Conservation (phyloP, 495 filamentous ascomycete genomes). For the Neurospora tetraspora region DNA sequence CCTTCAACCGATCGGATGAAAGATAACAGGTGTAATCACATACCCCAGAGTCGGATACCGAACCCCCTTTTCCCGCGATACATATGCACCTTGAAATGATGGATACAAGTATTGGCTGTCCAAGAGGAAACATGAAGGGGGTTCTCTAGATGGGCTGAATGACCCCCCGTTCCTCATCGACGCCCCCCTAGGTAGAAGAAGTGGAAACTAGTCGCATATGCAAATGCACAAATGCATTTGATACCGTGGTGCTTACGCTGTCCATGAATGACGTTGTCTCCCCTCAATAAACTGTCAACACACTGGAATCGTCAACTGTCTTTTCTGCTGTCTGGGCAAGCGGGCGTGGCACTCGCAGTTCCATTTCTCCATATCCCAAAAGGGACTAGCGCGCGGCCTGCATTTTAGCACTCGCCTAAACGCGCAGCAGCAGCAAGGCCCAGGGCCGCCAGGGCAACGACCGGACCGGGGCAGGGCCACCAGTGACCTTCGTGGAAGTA, state of each 20-base stretch:
- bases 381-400: slow-evolving; percentile 15
- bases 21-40: not conserved
- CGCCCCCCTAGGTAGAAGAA: not conserved
- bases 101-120: not conserved
- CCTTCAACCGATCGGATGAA: not conserved
- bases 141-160: not conserved
- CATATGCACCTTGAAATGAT: not conserved
- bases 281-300: too few species aligned
- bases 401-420: slow-evolving; percentile 27
- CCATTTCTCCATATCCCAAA: not conserved
- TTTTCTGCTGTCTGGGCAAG: not conserved
- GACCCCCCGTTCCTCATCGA: not conserved
- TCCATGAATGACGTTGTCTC: not conserved
- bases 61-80: not conserved
- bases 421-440: slow-evolving; percentile 15
- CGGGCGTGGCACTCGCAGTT: not conserved
- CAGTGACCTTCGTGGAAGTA: not conserved
- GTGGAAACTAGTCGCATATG: not conserved
- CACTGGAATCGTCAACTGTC: too few species aligned
- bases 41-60: not conserved
- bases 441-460: not conserved
- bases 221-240: not conserved
- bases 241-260: not conserved
- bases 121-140: not conserved
- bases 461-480: not conserved